Percentiles rank a stretch among this genome's conserved stretches.
phyloP scores from a whole-genome alignment of 1,284 basidiomycete species.

The Pseudozyma sp. region DNA sequence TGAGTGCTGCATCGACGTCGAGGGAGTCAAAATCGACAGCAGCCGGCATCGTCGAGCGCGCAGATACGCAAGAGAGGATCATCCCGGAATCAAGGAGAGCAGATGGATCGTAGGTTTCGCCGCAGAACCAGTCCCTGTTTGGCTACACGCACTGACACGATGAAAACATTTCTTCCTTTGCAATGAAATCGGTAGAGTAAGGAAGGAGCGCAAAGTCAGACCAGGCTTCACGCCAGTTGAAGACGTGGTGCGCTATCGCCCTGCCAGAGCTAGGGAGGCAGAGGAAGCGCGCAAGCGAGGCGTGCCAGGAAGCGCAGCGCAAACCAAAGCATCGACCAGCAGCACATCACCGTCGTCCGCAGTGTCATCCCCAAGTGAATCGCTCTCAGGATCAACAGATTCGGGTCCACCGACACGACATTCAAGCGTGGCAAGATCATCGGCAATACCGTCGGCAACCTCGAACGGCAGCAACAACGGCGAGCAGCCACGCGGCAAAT shows the following conservation, averaged over 20 bases:
- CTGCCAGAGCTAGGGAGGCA: conserved; percentile 28
- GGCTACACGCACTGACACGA: too few species aligned
- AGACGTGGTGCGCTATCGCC: conserved; percentile 84
- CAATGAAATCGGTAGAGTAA: conserved; percentile 73
- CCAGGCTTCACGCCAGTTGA: conserved; percentile 95
- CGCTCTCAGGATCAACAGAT: not conserved
- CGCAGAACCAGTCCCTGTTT: too few species aligned
- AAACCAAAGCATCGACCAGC: not conserved
- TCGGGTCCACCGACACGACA: conserved; percentile 8
- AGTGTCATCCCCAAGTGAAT: not conserved
- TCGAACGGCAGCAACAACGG: not conserved
- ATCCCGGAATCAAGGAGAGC: conserved; percentile 83
- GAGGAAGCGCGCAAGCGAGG: conserved; percentile 32
- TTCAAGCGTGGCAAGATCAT: conserved; percentile 1
- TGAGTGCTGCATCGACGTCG: conserved; percentile 17
- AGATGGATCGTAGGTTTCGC: conserved; percentile 84
- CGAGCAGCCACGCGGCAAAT: conserved; percentile 7
- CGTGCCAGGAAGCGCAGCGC: conserved; percentile 12
- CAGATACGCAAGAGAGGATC: conserved; percentile 83
- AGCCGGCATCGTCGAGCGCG: conserved; percentile 85
- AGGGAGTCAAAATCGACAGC: conserved; percentile 77
- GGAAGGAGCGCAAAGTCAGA: conserved; percentile 89
- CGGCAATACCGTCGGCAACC: conserved; percentile 1
- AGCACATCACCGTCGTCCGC: not conserved
- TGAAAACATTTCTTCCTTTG: not conserved